A percentile compares a stretch with the other conserved stretches of the same genome.
These are phyloP conservation scores for Cyberlindnera mrakii DNA, from an alignment of 805 yeast species.

Conservation along the genomic window DNA sequence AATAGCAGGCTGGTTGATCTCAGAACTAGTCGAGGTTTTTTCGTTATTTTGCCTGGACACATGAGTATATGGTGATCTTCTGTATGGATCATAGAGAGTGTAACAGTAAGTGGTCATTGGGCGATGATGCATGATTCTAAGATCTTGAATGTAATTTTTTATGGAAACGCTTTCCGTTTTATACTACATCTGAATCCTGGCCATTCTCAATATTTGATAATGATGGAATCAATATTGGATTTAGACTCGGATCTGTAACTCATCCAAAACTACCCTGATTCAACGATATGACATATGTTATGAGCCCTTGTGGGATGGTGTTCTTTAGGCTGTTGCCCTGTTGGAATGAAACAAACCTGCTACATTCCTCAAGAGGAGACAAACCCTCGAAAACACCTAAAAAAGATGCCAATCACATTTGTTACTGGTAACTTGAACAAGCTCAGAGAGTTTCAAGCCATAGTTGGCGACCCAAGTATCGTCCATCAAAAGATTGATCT, in stretches of 20 bases:
- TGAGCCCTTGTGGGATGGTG: background rate
- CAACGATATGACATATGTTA: constrained; percentile 3
- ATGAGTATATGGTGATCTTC: background rate
- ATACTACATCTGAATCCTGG: no score
- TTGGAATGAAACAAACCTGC: background rate
- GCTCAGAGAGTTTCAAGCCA: constrained; percentile 74
- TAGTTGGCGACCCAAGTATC: constrained; percentile 49
- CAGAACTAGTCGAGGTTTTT: background rate
- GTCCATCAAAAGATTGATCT: constrained; percentile 68
- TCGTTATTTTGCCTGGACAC: background rate
- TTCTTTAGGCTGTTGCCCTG: background rate
- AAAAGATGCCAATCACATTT: constrained; percentile 44
- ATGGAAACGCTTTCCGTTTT: background rate
- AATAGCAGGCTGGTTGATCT: background rate
- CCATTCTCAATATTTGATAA: no score
- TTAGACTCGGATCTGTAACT: no score
- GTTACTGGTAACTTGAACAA: constrained; percentile 90
- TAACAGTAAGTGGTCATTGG: constrained; percentile 9
- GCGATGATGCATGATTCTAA: background rate
- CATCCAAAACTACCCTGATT: constrained; percentile 2
- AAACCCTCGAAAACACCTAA: background rate
- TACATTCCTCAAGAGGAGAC: background rate
- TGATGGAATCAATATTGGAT: no score
- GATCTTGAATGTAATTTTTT: background rate
- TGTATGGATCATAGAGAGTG: constrained; percentile 5